Evolutionary conservation across 345 rosid species (phyloP).

Genomic region (Sisymbrium altissimum): DNA sequence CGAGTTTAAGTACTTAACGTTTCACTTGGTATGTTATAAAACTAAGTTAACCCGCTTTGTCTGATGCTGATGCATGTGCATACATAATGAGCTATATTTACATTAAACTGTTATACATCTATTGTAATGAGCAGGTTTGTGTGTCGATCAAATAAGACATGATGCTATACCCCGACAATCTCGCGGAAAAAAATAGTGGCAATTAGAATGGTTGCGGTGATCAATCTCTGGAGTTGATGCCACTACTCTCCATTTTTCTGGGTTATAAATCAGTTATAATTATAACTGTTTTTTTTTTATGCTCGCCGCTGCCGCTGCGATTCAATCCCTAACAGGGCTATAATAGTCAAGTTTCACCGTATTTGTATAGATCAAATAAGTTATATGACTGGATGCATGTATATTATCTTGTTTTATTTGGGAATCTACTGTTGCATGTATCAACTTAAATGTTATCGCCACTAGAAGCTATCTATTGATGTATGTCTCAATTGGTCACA

Average conservation of each 20-base stretch:
- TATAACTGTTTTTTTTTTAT: no score
- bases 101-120: no score
- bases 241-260: no score
- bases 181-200: no score
- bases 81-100: not conserved
- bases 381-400: not conserved
- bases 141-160: not conserved
- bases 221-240: no score
- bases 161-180: not conserved
- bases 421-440: not conserved
- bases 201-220: no score
- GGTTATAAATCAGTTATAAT: no score
- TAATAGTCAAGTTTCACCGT: no score
- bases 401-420: not conserved
- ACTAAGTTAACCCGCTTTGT: not conserved
- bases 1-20: not conserved
- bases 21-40: not conserved
- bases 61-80: no score
- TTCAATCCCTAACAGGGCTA: no score
- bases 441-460: no score
- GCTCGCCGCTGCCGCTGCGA: no score
- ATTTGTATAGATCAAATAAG: not conserved
- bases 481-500: not conserved
- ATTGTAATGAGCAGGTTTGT: not conserved
- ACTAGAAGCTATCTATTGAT: not conserved